These are phyloP conservation scores for Coemansia sp. DNA, from an alignment of 192 early-diverging fungal species.

Conservation along the genomic window DNA sequence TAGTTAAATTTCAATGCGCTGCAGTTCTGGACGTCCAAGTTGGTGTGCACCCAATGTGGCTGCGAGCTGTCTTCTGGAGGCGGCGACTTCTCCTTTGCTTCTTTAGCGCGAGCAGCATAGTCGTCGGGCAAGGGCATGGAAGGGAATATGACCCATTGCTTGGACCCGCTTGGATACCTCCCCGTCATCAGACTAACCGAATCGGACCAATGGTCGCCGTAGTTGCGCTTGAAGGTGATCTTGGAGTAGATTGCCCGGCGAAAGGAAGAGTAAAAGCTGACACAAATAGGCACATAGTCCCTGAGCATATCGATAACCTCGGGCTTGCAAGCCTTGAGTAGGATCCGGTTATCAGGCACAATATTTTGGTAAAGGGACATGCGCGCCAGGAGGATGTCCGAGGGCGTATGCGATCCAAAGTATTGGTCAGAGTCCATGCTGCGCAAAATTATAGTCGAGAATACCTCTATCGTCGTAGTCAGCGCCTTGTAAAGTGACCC, in stretches of 20 bases:
- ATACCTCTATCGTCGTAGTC: slow-evolving; percentile 30
- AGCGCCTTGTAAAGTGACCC: slow-evolving; percentile 39
- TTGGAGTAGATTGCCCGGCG: slow-evolving; percentile 29
- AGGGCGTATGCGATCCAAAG: slow-evolving; percentile 5
- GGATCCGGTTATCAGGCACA: slow-evolving; percentile 8
- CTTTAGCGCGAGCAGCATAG: background rate
- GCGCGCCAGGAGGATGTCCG: slow-evolving; percentile 20
- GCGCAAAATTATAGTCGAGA: slow-evolving; percentile 30
- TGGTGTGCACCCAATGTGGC: slow-evolving; percentile 29
- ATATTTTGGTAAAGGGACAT: slow-evolving; percentile 15
- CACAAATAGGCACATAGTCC: slow-evolving; percentile 27
- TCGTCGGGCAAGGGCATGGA: slow-evolving; percentile 5
- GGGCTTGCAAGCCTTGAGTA: slow-evolving; percentile 21
- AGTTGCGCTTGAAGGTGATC: slow-evolving; percentile 29
- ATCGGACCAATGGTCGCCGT: slow-evolving; percentile 25
- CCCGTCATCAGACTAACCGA: slow-evolving; percentile 12
- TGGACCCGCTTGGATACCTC: slow-evolving; percentile 33
- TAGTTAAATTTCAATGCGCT: background rate
- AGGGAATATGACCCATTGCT: slow-evolving; percentile 37
- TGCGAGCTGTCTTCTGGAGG: background rate
- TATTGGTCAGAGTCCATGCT: slow-evolving; percentile 17
- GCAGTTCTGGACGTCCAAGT: slow-evolving; percentile 2
- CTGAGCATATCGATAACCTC: slow-evolving; percentile 8
- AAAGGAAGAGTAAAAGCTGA: slow-evolving; percentile 30
- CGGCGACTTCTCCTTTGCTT: background rate